Evolutionary conservation across 75 land plant species (phyloP).

Genomic region (Ceratopteris richardii): DNA sequence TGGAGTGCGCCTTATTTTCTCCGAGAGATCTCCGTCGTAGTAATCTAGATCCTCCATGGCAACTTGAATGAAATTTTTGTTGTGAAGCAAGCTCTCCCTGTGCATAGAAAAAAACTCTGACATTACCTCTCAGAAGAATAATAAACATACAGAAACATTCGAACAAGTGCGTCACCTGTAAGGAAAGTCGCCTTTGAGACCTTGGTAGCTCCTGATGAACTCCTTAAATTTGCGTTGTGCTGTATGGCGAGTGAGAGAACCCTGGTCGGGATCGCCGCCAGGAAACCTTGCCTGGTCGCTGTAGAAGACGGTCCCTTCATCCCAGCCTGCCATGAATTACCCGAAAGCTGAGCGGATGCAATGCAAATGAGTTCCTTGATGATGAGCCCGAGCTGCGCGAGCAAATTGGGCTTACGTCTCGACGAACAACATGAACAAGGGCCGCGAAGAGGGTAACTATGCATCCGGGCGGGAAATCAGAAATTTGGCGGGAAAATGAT

Average conservation of each 20-base stretch:
- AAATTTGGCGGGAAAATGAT: no score
- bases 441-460: no score
- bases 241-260: conserved; percentile 49
- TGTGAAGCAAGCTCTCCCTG: conserved; percentile 80
- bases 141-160: no score
- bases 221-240: conserved; percentile 87
- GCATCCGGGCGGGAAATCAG: no score
- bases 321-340: conserved; percentile 86
- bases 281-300: conserved; percentile 93
- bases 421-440: no score
- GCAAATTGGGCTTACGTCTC: no score
- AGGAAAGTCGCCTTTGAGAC: conserved; percentile 57
- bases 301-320: conserved; percentile 94
- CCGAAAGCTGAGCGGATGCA: no score
- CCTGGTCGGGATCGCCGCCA: conserved; percentile 29
- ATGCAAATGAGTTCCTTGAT: no score
- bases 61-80: conserved; percentile 50
- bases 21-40: conserved; percentile 64
- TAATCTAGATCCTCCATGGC: conserved; percentile 72
- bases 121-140: not conserved
- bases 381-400: no score
- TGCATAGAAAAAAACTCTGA: not conserved
- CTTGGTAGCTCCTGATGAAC: conserved; percentile 71
- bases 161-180: conserved; percentile 41
- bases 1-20: conserved; percentile 55